Base-by-base conservation (phyloP, 2,329 filamentous ascomycete species). In the Arthrobotrys sphaeroides region DNA sequence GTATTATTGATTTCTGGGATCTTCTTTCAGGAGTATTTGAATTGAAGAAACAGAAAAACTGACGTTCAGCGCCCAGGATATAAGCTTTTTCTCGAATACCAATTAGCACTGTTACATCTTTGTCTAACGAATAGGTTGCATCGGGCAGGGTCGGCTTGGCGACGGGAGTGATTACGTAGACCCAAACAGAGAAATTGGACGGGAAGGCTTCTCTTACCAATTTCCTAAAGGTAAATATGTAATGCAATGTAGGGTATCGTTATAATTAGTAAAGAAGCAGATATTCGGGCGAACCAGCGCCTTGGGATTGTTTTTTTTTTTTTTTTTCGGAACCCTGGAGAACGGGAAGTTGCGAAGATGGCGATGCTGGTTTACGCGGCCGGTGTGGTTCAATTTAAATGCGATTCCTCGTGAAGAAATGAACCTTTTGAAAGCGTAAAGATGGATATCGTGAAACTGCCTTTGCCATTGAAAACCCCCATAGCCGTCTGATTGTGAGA, bases 81-180 rank as follows among this genome's bases (percentile, higher is more conserved):
- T 55, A 55, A 55, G 31, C 51, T 24, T 55, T 51, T 55, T 55
- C 51, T 55, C 38, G n/a, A 22, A 10, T 55, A 38, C 51, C 18
- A 38, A 5, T 18, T 55, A 36, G 10, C 5, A 47, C 13, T 4
- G 4, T 24, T 47, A 22, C 18, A n/a, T n/a, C n/a, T n/a, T n/a
- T 18, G 12, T 18, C 51, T 38, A 36, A 22, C 51, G 28, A 36
- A 31, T 16, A 36, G 31, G 28, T 16, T 31, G 9, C 26, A 20
- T 10, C 28, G 28, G n/a, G n/a, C 47, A 31, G 10, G 5, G 9
- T 38, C n/a, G 51, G 31, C 51, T 55, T 55, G 51, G 51, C 51
- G 51, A 53, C 16, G 26, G 13, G 28, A n/a, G n/a, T 53, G 49
- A 55, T 55, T 55, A 55, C 51, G 51, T 55, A 38, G 51, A 24